Percentiles rank a stretch among this genome's conserved stretches.
These are phyloP conservation scores for Candida neerlandica DNA, from an alignment of 1,139 yeast genomes.

Conservation along the genomic window DNA sequence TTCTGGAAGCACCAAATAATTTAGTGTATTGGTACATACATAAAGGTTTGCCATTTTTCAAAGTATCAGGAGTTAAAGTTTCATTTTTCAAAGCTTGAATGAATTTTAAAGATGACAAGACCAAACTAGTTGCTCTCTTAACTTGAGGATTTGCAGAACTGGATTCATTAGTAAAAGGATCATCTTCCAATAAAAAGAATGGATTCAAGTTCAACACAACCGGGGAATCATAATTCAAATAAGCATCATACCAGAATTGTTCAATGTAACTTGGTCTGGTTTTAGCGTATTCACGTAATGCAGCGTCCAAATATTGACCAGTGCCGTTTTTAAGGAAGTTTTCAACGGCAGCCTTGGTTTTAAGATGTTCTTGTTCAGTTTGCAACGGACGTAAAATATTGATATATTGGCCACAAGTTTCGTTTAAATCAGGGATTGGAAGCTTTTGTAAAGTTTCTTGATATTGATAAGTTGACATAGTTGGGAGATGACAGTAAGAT, in stretches of 20 bases:
- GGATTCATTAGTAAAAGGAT: conserved; percentile 74
- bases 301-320: conserved; percentile 65
- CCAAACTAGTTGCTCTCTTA: conserved; percentile 79
- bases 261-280: conserved; percentile 79
- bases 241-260: conserved; percentile 92
- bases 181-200: conserved; percentile 84
- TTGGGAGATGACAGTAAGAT: background rate
- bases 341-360: conserved; percentile 62
- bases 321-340: conserved; percentile 55
- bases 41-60: conserved; percentile 65
- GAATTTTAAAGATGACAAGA: conserved; percentile 75
- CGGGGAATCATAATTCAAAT: conserved; percentile 82
- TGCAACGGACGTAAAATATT: conserved; percentile 74
- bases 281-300: conserved; percentile 62
- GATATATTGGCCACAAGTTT: conserved; percentile 66
- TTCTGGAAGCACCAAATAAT: conserved; percentile 82
- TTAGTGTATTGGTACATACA: conserved; percentile 91
- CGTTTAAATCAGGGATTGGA: conserved; percentile 75
- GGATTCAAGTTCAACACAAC: conserved; percentile 89
- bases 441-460: conserved; percentile 62
- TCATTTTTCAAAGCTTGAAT: conserved; percentile 76
- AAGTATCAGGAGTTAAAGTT: conserved; percentile 71
- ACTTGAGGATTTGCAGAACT: conserved; percentile 64
- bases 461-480: conserved; percentile 49
- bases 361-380: conserved; percentile 66